Conservation (phyloP, 2,329 filamentous ascomycete genomes). For the Knoxdaviesia capensis region DNA sequence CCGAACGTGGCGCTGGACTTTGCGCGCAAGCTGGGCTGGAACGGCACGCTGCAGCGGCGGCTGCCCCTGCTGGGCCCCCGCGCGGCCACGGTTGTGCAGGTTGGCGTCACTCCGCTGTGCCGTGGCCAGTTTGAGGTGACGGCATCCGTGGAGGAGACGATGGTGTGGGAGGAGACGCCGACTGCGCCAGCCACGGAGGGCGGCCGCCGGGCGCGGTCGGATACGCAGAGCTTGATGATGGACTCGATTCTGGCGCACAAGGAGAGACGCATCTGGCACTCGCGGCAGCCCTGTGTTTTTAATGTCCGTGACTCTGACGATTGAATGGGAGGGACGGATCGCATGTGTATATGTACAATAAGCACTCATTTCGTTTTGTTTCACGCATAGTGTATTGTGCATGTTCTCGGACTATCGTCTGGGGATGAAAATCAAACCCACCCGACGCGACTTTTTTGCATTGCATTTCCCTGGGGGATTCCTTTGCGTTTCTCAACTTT, state of each 20-base stretch:
- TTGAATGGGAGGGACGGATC: not conserved
- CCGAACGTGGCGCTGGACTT: slow-evolving; percentile 58
- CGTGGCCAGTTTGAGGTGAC: slow-evolving; percentile 67
- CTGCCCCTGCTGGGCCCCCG: slow-evolving; percentile 42
- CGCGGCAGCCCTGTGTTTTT: slow-evolving; percentile 33
- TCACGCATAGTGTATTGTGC: no score
- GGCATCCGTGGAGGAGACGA: slow-evolving; percentile 64
- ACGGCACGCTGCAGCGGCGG: slow-evolving; percentile 60
- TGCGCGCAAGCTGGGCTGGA: slow-evolving; percentile 66
- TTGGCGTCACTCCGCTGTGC: slow-evolving; percentile 59
- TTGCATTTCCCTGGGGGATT: no score
- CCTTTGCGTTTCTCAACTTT: no score
- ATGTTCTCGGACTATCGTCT: no score
- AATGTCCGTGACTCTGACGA: slow-evolving; percentile 24
- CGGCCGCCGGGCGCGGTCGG: slow-evolving; percentile 21
- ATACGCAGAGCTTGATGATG: slow-evolving; percentile 32
- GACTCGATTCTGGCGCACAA: slow-evolving; percentile 36
- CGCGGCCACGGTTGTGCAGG: slow-evolving; percentile 34
- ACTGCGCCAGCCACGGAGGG: slow-evolving; percentile 7
- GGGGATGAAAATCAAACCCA: no score
- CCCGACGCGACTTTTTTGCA: no score
- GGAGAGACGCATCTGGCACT: slow-evolving; percentile 46
- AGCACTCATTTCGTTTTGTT: no score
- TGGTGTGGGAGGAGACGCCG: slow-evolving; percentile 19
- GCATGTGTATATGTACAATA: not conserved